phyloP scores from a whole-genome alignment of 306 rosid species.

The Pterocarpus santalinus region DNA sequence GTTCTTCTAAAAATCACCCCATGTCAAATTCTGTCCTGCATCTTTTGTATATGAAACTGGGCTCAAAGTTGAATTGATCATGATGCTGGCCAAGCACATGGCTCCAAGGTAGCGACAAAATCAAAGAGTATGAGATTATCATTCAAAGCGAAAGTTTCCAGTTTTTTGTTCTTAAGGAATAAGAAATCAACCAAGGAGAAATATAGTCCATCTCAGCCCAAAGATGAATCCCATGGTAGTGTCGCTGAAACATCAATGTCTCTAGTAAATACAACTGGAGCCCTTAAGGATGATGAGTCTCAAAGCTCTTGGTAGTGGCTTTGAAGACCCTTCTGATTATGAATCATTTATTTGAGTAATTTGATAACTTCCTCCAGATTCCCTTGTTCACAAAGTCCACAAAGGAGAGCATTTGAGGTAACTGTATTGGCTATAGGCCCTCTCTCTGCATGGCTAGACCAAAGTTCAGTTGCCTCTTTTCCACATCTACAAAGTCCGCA shows the following conservation, averaged over 20 bases:
- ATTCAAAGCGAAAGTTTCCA: constrained; percentile 61
- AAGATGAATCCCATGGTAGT: constrained; percentile 53
- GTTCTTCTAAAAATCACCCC: constrained; percentile 58
- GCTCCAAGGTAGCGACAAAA: constrained; percentile 46
- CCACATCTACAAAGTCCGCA: too few relatives aligned
- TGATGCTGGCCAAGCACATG: constrained; percentile 34
- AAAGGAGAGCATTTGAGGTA: too few relatives aligned
- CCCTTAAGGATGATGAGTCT: constrained; percentile 57
- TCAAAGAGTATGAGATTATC: constrained; percentile 23
- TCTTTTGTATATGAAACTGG: constrained; percentile 36
- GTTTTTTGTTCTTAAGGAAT: constrained; percentile 84
- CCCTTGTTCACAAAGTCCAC: too few relatives aligned
- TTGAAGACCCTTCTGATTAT: constrained; percentile 44
- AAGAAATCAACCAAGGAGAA: constrained; percentile 78
- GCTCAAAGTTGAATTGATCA: constrained; percentile 48
- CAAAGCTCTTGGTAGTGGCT: constrained; percentile 54
- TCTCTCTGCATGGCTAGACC: too few relatives aligned
- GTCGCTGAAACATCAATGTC: constrained; percentile 52
- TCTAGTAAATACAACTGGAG: constrained; percentile 45
- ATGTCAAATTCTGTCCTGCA: constrained; percentile 8
- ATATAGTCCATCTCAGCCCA: not conserved
- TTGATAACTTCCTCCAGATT: too few relatives aligned
- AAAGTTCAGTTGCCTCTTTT: too few relatives aligned
- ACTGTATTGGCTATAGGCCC: too few relatives aligned
- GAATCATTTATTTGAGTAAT: too few relatives aligned